A percentile compares a stretch with the other conserved stretches of the same genome.
phyloP scores from a whole-genome alignment of 2,329 filamentous ascomycete genomes.

The Leptodontidium sp. region DNA sequence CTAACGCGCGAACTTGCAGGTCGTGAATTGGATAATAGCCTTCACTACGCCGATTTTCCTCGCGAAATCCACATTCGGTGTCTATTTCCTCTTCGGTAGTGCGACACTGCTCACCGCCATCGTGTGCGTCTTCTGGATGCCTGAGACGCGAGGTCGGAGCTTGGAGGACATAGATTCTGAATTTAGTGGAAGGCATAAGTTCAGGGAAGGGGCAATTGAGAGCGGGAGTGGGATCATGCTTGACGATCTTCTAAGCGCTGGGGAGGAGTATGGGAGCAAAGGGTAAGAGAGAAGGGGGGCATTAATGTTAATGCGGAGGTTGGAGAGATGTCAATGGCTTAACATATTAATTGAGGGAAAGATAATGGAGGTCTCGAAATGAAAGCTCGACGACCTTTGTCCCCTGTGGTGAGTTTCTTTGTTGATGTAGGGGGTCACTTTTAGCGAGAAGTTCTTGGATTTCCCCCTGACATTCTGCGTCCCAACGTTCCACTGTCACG shows the following conservation, averaged over 20 bases:
- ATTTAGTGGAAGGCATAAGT: constrained; percentile 27
- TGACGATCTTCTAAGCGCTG: not conserved
- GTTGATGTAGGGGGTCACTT: not conserved
- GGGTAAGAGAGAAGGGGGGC: not conserved
- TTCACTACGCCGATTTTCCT: constrained; percentile 48
- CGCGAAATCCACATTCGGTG: constrained; percentile 36
- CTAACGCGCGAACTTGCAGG: not conserved
- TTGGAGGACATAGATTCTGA: constrained; percentile 40
- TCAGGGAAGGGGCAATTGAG: not conserved
- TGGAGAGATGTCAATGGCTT: not conserved
- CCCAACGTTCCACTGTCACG: too few species aligned
- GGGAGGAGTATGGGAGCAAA: not conserved
- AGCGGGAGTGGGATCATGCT: not conserved
- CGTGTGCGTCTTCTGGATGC: constrained; percentile 39
- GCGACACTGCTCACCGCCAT: constrained; percentile 49
- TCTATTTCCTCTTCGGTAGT: constrained; percentile 46
- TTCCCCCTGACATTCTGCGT: not conserved
- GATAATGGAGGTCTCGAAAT: not conserved
- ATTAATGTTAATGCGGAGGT: not conserved
- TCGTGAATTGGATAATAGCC: constrained; percentile 44
- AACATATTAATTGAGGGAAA: not conserved
- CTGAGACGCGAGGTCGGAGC: constrained; percentile 44
- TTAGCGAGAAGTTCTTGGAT: not conserved
- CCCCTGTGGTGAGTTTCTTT: not conserved
- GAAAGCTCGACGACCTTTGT: not conserved